phyloP scores from a whole-genome alignment of 495 filamentous ascomycete genomes.

The Thermochaetoides thermophila region DNA sequence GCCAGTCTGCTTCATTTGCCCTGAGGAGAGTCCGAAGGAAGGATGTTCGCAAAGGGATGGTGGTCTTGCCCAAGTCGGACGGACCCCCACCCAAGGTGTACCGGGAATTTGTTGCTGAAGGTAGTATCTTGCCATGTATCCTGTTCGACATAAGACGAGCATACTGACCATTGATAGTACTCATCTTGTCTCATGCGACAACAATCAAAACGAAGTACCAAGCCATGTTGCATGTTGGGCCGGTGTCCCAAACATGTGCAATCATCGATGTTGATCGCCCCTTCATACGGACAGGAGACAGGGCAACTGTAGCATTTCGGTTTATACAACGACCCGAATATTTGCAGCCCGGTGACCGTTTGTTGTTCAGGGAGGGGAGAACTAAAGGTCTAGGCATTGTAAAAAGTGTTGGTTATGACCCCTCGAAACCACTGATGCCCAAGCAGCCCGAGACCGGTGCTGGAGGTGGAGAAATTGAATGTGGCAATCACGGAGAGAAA shows the following conservation, averaged over 20 bases:
- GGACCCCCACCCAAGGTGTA: conserved; percentile 63
- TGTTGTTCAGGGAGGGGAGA: conserved; percentile 86
- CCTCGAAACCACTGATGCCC: conserved; percentile 24
- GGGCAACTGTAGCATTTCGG: conserved; percentile 80
- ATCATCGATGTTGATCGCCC: conserved; percentile 97
- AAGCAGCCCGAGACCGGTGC: conserved; percentile 11
- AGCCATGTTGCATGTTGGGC: conserved; percentile 95
- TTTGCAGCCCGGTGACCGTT: conserved; percentile 68
- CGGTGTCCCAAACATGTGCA: conserved; percentile 86
- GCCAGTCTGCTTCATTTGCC: conserved; percentile 86
- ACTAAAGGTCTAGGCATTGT: conserved; percentile 95
- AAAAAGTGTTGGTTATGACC: conserved; percentile 80
- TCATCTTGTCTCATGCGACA: conserved; percentile 93
- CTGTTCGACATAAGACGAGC: not conserved
- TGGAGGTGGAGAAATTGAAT: conserved; percentile 2
- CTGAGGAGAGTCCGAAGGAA: conserved; percentile 72
- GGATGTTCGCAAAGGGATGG: conserved; percentile 97
- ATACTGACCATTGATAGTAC: conserved; percentile 35
- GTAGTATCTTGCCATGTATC: conserved; percentile 22
- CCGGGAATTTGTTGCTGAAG: conserved; percentile 87
- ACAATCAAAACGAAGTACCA: conserved; percentile 97
- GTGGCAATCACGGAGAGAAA: not conserved
- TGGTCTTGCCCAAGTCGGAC: conserved; percentile 73
- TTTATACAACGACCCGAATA: conserved; percentile 97
- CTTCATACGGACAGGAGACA: conserved; percentile 85